Evolutionary conservation across 345 rosid species (phyloP), one percentile per base, ranked within the genome.

Genomic region (Eucalyptus marginata): DNA sequence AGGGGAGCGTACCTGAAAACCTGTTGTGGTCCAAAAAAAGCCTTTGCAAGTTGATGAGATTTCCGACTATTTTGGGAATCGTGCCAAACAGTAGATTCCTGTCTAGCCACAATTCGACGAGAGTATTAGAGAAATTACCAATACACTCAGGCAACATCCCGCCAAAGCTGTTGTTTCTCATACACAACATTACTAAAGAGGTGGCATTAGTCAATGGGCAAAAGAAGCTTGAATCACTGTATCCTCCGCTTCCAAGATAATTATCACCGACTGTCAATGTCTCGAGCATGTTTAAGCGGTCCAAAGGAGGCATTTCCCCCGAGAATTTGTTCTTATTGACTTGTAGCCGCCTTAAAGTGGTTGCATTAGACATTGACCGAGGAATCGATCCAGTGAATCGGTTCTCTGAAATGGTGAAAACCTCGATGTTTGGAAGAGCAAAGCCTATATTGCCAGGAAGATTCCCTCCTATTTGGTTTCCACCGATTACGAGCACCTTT

Each of bases 281-380:
- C 27, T 17, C 5, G 15, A 93, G 88, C 44, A 47, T 62, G 9
- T 81, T 85, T 15, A 93, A 64, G 7, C 59, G 51, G 43, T 88
- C 92, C 52, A 92, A 56, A n/a, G 88, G 64, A 49, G 91, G 89
- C 36, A 92, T 17, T 33, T 86, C 22, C 10, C 93, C 92, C 1
- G 33, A 83, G 46, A 90, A 49, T 13, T 27, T 12, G 44, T 89
- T 92, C 2, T 0, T 0, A 9, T 0, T 0, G 2, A 25, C 24
- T 56, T 71, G 44, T 5, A 92, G 49, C 4, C 1, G 4, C 49
- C 25, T 0, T 5, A 90, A 87, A 40, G 22, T 13, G 8, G 92
- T 87, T 17, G 89, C 88, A 49, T 90, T 92, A 46, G 88, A 87
- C 13, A 90, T 15, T 13, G 91, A 88, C 33, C 9, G 5, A 2